phyloP scores from a whole-genome alignment of 2,329 filamentous ascomycete species.

The Ophiostoma himal-ulmi region DNA sequence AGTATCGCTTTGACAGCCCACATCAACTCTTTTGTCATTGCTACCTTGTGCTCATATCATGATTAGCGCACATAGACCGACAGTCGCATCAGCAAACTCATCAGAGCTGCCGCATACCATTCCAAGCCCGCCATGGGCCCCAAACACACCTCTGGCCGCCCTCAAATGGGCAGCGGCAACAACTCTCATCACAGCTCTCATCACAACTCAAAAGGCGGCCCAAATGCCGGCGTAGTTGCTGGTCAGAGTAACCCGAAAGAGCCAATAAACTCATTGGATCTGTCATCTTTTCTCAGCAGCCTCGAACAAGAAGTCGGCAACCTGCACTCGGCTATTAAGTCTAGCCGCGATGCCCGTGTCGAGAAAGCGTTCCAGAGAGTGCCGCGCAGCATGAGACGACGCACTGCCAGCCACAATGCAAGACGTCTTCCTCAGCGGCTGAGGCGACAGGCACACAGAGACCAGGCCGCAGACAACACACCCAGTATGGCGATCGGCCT shows the following conservation, averaged over 20 bases:
- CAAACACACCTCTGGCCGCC: background rate
- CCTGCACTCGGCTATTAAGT: slow-evolving; percentile 75
- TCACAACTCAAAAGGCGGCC: background rate
- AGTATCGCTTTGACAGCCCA: background rate
- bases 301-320: slow-evolving; percentile 86
- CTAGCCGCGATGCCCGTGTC: slow-evolving; percentile 54
- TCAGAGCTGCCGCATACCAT: background rate
- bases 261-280: slow-evolving; percentile 70
- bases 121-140: background rate
- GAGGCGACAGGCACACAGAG: slow-evolving; percentile 58
- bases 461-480: slow-evolving; percentile 89
- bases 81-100: background rate
- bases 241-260: background rate
- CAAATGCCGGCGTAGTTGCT: background rate
- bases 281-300: slow-evolving; percentile 75
- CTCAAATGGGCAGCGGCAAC: background rate
- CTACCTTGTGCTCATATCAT: background rate
- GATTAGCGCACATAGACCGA: background rate
- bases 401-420: slow-evolving; percentile 92
- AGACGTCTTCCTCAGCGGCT: slow-evolving; percentile 79
- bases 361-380: slow-evolving; percentile 72
- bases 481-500: slow-evolving; percentile 57
- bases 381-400: slow-evolving; percentile 72
- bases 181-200: background rate
- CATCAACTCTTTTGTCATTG: background rate